Percentiles rank a stretch among this genome's conserved stretches.
Evolutionary conservation across 768 basidiomycete genomes (phyloP).

Genomic region (Tulasnella sp.): DNA sequence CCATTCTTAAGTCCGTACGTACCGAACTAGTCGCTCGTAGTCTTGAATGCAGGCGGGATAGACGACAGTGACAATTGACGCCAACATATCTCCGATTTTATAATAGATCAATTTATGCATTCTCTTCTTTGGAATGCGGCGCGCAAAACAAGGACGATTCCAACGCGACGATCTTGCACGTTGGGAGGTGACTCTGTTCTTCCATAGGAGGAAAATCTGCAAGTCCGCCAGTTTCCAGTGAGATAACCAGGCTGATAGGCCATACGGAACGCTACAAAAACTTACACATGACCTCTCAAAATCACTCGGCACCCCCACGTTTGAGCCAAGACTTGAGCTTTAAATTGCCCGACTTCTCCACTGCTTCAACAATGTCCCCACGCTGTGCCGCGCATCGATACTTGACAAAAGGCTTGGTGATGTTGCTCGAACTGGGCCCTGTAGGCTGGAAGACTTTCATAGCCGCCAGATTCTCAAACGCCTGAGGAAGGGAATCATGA

Average conservation of each 20-base stretch:
- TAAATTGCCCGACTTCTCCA: constrained; percentile 58
- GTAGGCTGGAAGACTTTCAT: constrained; percentile 50
- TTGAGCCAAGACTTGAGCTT: constrained; percentile 72
- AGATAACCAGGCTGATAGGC: background rate
- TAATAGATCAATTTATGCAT: too few species aligned
- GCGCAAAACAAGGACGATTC: too few species aligned
- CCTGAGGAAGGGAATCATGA: constrained; percentile 40
- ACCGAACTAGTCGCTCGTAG: too few species aligned
- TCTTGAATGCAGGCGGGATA: too few species aligned
- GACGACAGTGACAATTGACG: too few species aligned
- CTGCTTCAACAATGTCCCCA: constrained; percentile 56
- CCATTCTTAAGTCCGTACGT: too few species aligned
- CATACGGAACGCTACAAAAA: background rate
- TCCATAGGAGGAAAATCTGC: too few species aligned
- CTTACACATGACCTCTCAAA: background rate
- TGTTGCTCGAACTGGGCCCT: constrained; percentile 41
- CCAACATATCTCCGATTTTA: too few species aligned
- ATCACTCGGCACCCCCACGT: constrained; percentile 30
- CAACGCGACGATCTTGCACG: too few species aligned
- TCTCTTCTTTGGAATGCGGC: too few species aligned
- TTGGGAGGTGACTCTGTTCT: too few species aligned
- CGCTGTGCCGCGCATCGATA: constrained; percentile 61
- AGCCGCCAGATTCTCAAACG: constrained; percentile 61
- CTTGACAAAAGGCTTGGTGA: constrained; percentile 63
- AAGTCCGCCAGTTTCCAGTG: too few species aligned